Percentiles rank a stretch among this genome's conserved stretches.
Evolutionary conservation across 106 monocot species (phyloP).

Genomic region (Apostasia ramifera): DNA sequence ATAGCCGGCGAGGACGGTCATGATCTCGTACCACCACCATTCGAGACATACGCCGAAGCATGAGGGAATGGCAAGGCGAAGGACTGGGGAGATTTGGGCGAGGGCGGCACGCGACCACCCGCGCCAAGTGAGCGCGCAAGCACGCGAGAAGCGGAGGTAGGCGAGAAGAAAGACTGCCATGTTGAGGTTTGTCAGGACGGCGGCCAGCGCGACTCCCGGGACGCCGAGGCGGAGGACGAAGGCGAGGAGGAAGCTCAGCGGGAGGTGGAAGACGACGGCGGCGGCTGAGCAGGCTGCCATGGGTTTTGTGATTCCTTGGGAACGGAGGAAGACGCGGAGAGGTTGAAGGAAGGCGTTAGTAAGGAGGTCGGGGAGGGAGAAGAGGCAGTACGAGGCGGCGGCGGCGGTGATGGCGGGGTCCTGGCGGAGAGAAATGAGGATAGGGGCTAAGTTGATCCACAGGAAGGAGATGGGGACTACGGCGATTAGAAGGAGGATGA

Average conservation of each 20-base stretch:
- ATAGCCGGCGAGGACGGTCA: slow-evolving; percentile 84
- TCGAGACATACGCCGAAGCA: slow-evolving; percentile 85
- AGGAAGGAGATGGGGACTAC: slow-evolving; percentile 63
- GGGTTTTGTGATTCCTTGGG: slow-evolving; percentile 71
- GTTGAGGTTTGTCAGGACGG: slow-evolving; percentile 66
- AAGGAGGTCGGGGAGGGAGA: slow-evolving; percentile 81
- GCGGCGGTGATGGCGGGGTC: slow-evolving; percentile 60
- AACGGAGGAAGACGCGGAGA: slow-evolving; percentile 83
- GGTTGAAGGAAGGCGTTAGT: slow-evolving; percentile 76
- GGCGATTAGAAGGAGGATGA: slow-evolving; percentile 59
- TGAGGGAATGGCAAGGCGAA: slow-evolving; percentile 67
- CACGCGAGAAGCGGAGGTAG: slow-evolving; percentile 40
- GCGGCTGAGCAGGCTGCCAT: slow-evolving; percentile 70
- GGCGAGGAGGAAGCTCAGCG: slow-evolving; percentile 55
- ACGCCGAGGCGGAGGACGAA: slow-evolving; percentile 55
- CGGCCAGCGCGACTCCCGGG: slow-evolving; percentile 73
- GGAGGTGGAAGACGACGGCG: slow-evolving; percentile 71
- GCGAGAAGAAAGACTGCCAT: slow-evolving; percentile 65
- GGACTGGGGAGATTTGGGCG: slow-evolving; percentile 28
- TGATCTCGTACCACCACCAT: slow-evolving; percentile 99
- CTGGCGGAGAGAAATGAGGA: slow-evolving; percentile 60
- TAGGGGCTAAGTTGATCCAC: slow-evolving; percentile 65
- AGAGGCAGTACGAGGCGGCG: slow-evolving; percentile 63
- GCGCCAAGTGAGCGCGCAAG: slow-evolving; percentile 49
- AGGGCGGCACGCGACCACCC: slow-evolving; percentile 41